phyloP scores from a whole-genome alignment of 2,329 filamentous ascomycete genomes.

The Pseudogymnoascus sp. region DNA sequence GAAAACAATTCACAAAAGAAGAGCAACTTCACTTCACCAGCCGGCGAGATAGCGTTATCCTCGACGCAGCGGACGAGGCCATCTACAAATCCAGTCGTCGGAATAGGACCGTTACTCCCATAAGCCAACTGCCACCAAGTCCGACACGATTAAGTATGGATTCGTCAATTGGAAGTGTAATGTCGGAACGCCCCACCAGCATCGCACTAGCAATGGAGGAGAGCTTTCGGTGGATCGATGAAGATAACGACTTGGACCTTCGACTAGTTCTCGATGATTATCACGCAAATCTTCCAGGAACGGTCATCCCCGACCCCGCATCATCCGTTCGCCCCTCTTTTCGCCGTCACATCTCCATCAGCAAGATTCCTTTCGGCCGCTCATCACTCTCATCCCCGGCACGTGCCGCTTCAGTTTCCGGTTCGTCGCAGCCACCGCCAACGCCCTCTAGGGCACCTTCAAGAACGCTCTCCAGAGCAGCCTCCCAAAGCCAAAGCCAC shows the following conservation, averaged over 20 bases:
- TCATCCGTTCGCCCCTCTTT: conserved; percentile 51
- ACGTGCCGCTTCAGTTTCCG: conserved; percentile 19
- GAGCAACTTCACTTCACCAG: conserved; percentile 56
- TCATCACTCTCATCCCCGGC: conserved; percentile 37
- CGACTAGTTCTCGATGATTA: conserved; percentile 62
- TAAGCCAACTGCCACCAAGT: conserved; percentile 24
- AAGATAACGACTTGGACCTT: conserved; percentile 61
- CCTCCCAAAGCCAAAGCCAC: conserved; percentile 12
- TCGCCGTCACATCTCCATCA: conserved; percentile 63
- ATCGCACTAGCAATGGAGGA: conserved; percentile 42
- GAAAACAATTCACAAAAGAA: conserved; percentile 60
- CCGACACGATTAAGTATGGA: conserved; percentile 20
- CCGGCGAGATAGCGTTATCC: conserved; percentile 42
- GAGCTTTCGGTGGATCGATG: conserved; percentile 65
- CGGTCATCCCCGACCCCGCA: conserved; percentile 36
- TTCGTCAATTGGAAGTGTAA: conserved; percentile 11
- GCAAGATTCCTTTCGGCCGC: conserved; percentile 54
- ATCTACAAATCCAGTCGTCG: conserved; percentile 40
- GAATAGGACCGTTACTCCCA: conserved; percentile 25
- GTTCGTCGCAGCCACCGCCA: conserved; percentile 24
- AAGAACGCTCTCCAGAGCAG: not conserved
- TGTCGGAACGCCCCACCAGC: conserved; percentile 15
- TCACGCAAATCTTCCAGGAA: conserved; percentile 51
- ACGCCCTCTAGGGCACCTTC: conserved; percentile 15
- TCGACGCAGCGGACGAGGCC: conserved; percentile 51